Base-by-base conservation (phyloP, 495 filamentous ascomycete species). In the Stereocaulon alpinum region DNA sequence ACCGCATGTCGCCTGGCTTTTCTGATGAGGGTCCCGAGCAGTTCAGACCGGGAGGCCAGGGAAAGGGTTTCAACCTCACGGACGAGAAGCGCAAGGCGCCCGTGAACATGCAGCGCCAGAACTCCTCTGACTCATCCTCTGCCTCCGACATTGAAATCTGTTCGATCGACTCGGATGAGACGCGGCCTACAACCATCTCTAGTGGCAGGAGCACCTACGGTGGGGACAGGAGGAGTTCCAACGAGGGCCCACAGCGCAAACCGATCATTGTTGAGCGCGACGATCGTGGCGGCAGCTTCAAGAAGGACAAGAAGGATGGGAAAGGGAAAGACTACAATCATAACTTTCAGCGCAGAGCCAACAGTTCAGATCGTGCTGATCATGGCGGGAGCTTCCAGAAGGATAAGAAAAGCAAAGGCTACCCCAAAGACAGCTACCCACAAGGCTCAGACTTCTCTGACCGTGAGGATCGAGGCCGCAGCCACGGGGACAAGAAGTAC, bases 101-200 rank as follows among this genome's bases (percentile, higher is more conserved):
- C n/a, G 50, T 18, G 45, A 43, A 58, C 17, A 49, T 47, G 30
- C 42, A 29, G 24, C 50, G 40, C 22, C 40, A 50, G 34, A 27
- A 55, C 22, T n/a, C n/a, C 20, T 56, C 59, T 0, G 59, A 56
- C 27, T 56, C 32, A 34, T 45, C 51, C 52, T 40, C 37, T 5
- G 37, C 30, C 3, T 56, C 52, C 30, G 52, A 56, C 18, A 18
- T 18, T 42, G 59, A 61, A 4, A 12, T n/a, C 22, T 47, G 20
- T 17, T 56, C 53, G n/a, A 2, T 20, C 34, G 7, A 37, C 2
- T 48, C 59, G 40, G 50, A 47, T 17, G 12, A 1, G 6, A 61
- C 59, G 40, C 43, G 41, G 6, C 22, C 43, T 32, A 42, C 59
- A 49, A 34, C 30, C 2, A 22, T 61, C 52, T 56, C 59, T 34